Evolutionary conservation across 192 early-diverging fungal genomes (phyloP).

Genomic region (Gorgonomyces haynaldii): DNA sequence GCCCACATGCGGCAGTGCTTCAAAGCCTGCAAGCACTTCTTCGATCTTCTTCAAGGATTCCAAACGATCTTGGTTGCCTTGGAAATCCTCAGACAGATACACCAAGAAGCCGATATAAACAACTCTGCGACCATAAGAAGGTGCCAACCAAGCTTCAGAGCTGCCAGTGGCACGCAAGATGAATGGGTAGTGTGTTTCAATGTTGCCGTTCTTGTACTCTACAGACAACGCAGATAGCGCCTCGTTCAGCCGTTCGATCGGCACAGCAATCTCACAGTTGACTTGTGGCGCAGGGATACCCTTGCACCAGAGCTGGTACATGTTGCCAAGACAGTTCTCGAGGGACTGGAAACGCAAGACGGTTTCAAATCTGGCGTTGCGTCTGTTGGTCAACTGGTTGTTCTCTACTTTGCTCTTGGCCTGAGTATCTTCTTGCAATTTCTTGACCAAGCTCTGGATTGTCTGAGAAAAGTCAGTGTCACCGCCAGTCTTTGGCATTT

Average conservation of each 20-base stretch:
- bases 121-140: slow-evolving; percentile 6
- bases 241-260: slow-evolving; percentile 8
- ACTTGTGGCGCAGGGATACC: slow-evolving; percentile 29
- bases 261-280: slow-evolving; percentile 28
- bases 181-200: slow-evolving; percentile 20
- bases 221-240: slow-evolving; percentile 8
- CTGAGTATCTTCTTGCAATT: neutral
- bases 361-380: slow-evolving; percentile 13
- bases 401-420: neutral
- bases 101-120: slow-evolving; percentile 24
- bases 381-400: neutral
- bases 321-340: slow-evolving; percentile 9
- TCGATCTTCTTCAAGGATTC: slow-evolving; percentile 17
- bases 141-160: slow-evolving; percentile 13
- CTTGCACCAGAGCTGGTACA: slow-evolving; percentile 17
- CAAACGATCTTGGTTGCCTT: slow-evolving; percentile 11
- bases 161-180: slow-evolving; percentile 19
- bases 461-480: neutral
- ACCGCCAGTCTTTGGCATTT: slow-evolving; percentile 11
- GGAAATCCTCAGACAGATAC: slow-evolving; percentile 18
- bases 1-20: slow-evolving; percentile 21
- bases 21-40: slow-evolving; percentile 15
- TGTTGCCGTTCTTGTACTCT: slow-evolving; percentile 1
- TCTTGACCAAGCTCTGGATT: neutral
- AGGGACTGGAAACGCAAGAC: slow-evolving; percentile 16